Evolutionary conservation across 2,329 filamentous ascomycete genomes (phyloP), one percentile per base, ranked within the genome.

Genomic region (Dothideomycetidae sp.): DNA sequence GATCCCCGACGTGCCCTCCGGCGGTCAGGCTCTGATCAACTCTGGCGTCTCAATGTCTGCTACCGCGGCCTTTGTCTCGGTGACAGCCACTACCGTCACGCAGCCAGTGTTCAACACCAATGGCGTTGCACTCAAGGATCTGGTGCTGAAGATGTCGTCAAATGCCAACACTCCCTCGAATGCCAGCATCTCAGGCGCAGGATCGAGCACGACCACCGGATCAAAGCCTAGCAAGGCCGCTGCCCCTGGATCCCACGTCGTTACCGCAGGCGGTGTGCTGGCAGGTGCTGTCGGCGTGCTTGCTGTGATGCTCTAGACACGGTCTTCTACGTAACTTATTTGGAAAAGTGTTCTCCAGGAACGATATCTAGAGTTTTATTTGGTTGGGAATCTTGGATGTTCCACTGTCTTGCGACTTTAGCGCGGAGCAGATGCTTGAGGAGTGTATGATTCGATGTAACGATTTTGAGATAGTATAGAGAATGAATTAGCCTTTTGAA

Each of bases 1-100:
- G 31, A 64, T 93, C 40, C 86, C 80, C 33, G 60, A 52, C 3
- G 66, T 73, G 4, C 84, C 84, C 10, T 64, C 70, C 3, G 80
- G 76, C 46, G 77, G 75, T 28, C 66, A 76, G 43, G 66, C 71
- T 31, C 67, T 93, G 51, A 88, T 94, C 53, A 66, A 81, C 47
- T 73, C 79, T 33, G 86, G 88, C 44, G 71, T 93, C 42, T 62
- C 59, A 33, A 71, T 71, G 45, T 70, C 75, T 39, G 74, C 75
- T 28, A 54, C 54, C 3, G 66, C 65, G 29, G 56, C 58, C 37
- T 54, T 93, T 37, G 68, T 80, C 16, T 48, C 61, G 2, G 69
- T 84, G 34, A 65, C 59, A 12, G 57, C 67, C 40, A 76, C 68
- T 14, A 61, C 60, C 18, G 69, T 80, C 39, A 62, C 64, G 15